These are phyloP conservation scores for Fusarium dlaminii DNA, from an alignment of 2,329 filamentous ascomycete genomes.

Conservation along the genomic window DNA sequence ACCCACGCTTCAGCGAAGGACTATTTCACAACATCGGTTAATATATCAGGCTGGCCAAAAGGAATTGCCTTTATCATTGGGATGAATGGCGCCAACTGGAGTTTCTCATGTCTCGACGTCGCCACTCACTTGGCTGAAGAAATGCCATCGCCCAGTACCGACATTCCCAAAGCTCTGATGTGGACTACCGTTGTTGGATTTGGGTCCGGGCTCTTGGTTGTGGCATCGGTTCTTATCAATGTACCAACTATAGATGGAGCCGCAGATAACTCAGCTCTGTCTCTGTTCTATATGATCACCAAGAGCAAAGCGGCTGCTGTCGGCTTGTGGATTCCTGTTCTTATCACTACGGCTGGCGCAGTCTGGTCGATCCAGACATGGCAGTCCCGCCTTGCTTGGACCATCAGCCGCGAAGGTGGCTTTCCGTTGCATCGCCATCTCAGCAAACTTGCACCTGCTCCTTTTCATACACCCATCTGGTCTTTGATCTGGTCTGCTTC, in stretches of 20 bases:
- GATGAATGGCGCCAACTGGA: conserved; percentile 1
- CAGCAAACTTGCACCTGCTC: conserved; percentile 1
- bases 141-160: background rate
- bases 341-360: background rate
- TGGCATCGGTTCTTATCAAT: background rate
- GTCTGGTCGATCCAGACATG: conserved; percentile 10
- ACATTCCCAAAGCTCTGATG: conserved; percentile 2
- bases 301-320: background rate
- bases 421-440: background rate
- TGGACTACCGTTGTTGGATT: conserved; percentile 5
- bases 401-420: background rate
- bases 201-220: background rate
- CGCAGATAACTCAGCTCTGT: background rate
- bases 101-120: background rate
- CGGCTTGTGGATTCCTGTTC: background rate
- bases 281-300: conserved; percentile 1
- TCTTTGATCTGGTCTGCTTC: background rate
- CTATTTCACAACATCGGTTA: background rate
- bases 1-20: background rate
- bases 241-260: background rate
- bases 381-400: conserved; percentile 1
- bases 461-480: background rate
- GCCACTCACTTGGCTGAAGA: conserved; percentile 8
- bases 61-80: conserved; percentile 3
- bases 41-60: conserved; percentile 4